Base-by-base conservation (phyloP, 2,329 filamentous ascomycete species). In the Scolecobasidium constrictum region DNA sequence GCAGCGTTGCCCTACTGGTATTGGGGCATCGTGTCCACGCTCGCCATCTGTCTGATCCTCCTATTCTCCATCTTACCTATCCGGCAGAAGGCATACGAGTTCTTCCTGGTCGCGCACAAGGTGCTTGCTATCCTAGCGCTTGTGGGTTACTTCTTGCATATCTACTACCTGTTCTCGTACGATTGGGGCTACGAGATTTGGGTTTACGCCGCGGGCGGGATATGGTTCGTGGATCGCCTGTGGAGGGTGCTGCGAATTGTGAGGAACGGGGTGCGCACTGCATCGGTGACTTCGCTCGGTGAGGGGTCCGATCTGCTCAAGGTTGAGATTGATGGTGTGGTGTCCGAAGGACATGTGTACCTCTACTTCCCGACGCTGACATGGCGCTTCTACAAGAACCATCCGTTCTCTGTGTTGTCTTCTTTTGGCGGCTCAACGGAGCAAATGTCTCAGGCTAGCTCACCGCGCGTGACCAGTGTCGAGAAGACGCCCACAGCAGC, bases 351-450 rank as follows among this genome's bases (percentile, higher is more conserved):
- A 2, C 62, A 69, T 39, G 64, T 56, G 1, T 72, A 68, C 45
- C 51, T 65, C 1, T 71, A 71, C 50, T 71, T 73, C 48, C 69
- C 70, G 0, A 63, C 62, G 0, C 48, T 70, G 3, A 58, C 28
- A 9, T 45, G 43, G 43, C 43, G 40, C 13, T 23, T 45, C 20
- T 74, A 69, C 68, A 68, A 73, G 51, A 72, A 68, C 35, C 71
- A 74, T 49, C 70, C 70, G 0, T 73, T 74, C 49, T 71, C 40
- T 18, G 40, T 42, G 33, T 50, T 3, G 55, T 53, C 3, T 46
- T 50, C 1, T 43, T 61, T 2, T 55, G 43, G 11, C 9, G 17
- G 35, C 11, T 16, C 11, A n/a, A n/a, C n/a, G n/a, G n/a, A n/a
- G n/a, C n/a, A n/a, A n/a, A n/a, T n/a, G n/a, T 11, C 16, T 12